These are phyloP conservation scores for Thyridium curvatum DNA, from an alignment of 2,329 filamentous ascomycete species.

Conservation along the genomic window DNA sequence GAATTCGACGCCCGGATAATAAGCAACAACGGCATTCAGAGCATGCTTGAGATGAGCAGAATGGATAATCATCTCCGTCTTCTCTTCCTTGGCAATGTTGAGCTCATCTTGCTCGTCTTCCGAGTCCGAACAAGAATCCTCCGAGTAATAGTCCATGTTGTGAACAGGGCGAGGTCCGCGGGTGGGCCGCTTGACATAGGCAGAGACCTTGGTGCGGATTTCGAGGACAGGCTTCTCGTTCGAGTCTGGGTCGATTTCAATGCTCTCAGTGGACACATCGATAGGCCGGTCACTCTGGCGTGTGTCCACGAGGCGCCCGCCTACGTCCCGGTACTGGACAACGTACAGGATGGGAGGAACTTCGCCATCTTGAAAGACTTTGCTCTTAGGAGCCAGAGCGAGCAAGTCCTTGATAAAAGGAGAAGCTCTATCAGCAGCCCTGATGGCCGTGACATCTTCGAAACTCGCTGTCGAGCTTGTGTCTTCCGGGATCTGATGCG, in stretches of 20 bases:
- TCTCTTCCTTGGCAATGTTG: constrained; percentile 19
- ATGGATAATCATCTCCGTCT: constrained; percentile 34
- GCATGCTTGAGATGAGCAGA: constrained; percentile 39
- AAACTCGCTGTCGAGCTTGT: constrained; percentile 22
- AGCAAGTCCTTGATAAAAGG: constrained; percentile 1
- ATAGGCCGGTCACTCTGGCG: constrained; percentile 31
- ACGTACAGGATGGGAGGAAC: constrained; percentile 34
- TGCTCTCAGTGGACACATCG: constrained; percentile 21
- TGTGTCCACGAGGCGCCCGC: constrained; percentile 25
- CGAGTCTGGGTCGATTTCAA: constrained; percentile 14
- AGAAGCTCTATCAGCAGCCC: not conserved
- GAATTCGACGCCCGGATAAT: constrained; percentile 37
- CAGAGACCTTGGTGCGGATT: constrained; percentile 32
- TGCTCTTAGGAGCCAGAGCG: not conserved
- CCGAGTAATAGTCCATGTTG: constrained; percentile 13
- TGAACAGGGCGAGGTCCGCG: not conserved
- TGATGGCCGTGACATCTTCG: constrained; percentile 18
- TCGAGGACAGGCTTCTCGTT: constrained; percentile 31
- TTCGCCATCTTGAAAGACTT: constrained; percentile 16
- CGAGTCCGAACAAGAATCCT: constrained; percentile 17
- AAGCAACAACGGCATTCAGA: constrained; percentile 38
- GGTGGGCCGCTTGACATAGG: constrained; percentile 8
- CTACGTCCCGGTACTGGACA: constrained; percentile 28
- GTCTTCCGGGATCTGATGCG: constrained; percentile 13
- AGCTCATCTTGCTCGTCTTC: constrained; percentile 11